Evolutionary conservation across 257 asterid genomes (phyloP), one percentile per base, ranked within the genome.

Genomic region (Voacanga thouarsii): DNA sequence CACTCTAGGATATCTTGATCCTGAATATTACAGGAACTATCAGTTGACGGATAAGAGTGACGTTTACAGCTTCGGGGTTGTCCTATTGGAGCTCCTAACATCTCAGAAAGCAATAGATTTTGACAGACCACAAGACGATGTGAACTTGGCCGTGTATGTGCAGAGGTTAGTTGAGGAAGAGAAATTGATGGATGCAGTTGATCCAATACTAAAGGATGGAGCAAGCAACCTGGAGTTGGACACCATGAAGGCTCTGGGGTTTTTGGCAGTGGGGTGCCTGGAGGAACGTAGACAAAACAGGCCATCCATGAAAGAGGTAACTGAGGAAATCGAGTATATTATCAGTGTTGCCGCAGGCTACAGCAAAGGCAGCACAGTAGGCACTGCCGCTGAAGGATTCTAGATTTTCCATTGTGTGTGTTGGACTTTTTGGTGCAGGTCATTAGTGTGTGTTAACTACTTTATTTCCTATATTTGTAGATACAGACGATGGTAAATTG

Each of bases 301-400:
- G 87, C 98, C 99, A 5, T 91, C 99, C 28, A 94, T 94, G 99
- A 94, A 92, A 81, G 99, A 94, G 81, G 97, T 94, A 56, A 83
- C 88, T 0, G 97, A 90, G 84, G 99, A 94, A 88, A 89, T 94
- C 15, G 93, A 87, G 72, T 91, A 91, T 76, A 89, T 94, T n/a
- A 89, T 91, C 67, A 88, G 91, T 67, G 82, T 92, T 43, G 82
- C 88, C 11, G 77, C 85, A 39, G 88, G 82, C 88, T 12, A 79
- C 85, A 39, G 88, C 94, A 4, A 83, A 90, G 80, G 67, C 65
- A 8, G 44, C 73, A 37, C 33, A 43, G 23, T 44, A 78, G 81
- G 6, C 8, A 43, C 18, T 12, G 75, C 60, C n/a, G 74, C 57
- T 68, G 26, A 5, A 19, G 49, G n/a, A 23, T 6, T 24, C 61